Percentiles rank a stretch among this genome's conserved stretches.
Conservation (phyloP, 2,329 filamentous ascomycete genomes). For the Simplicillium aogashimaense region DNA sequence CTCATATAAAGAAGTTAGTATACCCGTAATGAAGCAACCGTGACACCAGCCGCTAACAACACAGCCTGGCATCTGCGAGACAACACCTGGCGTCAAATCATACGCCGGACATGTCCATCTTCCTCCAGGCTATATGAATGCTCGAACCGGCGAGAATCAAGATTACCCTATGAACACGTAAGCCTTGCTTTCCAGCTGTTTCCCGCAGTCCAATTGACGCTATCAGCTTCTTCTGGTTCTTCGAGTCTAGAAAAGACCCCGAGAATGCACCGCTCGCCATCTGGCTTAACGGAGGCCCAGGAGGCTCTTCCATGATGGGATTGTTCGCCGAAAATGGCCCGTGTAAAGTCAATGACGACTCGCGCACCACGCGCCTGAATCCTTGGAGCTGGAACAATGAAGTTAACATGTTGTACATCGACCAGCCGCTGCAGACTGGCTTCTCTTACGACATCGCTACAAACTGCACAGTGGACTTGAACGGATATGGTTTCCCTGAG, state of each 20-base stretch:
- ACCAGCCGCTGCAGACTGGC: conserved; percentile 56
- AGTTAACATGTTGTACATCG: conserved; percentile 43
- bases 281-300: conserved; percentile 52
- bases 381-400: conserved; percentile 54
- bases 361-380: conserved; percentile 40
- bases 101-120: conserved; percentile 46
- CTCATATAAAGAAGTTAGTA: not conserved
- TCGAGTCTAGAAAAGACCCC: conserved; percentile 15
- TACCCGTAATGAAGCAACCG: not conserved
- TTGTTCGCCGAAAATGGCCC: conserved; percentile 8
- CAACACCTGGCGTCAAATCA: conserved; percentile 11
- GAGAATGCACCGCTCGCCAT: conserved; percentile 30
- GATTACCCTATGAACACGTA: conserved; percentile 11
- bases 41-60: not conserved
- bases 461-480: conserved; percentile 47
- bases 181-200: not conserved
- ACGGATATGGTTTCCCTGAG: conserved; percentile 33
- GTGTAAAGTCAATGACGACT: conserved; percentile 35
- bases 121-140: conserved; percentile 7
- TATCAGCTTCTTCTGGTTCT: conserved; percentile 17
- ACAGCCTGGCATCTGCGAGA: conserved; percentile 35
- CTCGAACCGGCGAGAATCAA: conserved; percentile 3
- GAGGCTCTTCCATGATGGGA: conserved; percentile 21
- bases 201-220: not conserved
- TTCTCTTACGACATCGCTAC: conserved; percentile 55